These are phyloP conservation scores for Crucihimalaya himalaica DNA, from an alignment of 345 rosid genomes.

Conservation along the genomic window DNA sequence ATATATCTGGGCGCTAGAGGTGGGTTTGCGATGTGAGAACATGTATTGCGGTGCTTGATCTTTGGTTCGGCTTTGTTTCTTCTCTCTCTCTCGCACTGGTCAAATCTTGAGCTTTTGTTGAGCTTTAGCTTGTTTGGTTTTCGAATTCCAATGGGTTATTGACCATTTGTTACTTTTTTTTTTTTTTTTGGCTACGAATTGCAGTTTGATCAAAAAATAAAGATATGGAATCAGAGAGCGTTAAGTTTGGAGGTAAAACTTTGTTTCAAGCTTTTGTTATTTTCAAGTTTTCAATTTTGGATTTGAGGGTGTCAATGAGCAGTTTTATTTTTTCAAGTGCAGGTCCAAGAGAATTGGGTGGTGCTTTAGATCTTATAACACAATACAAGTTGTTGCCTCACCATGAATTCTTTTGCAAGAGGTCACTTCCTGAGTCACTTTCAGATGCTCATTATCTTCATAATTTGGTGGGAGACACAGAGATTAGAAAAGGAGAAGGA, in stretches of 20 bases:
- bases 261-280: neutral
- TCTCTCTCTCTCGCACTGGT: no score
- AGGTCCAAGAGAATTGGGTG: constrained; percentile 81
- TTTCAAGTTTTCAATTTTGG: neutral
- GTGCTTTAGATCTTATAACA: constrained; percentile 74
- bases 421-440: constrained; percentile 73
- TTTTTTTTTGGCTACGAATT: neutral
- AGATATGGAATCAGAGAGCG: constrained; percentile 37
- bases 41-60: constrained; percentile 4
- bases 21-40: constrained; percentile 12
- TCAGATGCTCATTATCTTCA: constrained; percentile 77
- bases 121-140: constrained; percentile 2
- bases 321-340: neutral
- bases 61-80: neutral
- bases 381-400: constrained; percentile 73
- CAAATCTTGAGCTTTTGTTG: neutral
- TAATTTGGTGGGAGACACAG: constrained; percentile 73
- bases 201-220: constrained; percentile 14
- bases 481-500: constrained; percentile 82
- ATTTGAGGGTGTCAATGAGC: constrained; percentile 16
- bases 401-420: constrained; percentile 81
- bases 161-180: no score
- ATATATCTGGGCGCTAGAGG: neutral
- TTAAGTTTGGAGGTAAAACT: constrained; percentile 38
- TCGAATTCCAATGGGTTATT: neutral